Percentiles rank a stretch among this genome's conserved stretches.
These are phyloP conservation scores for Leptoxyphium fumago DNA, from an alignment of 2,329 filamentous ascomycete species.

Conservation along the genomic window DNA sequence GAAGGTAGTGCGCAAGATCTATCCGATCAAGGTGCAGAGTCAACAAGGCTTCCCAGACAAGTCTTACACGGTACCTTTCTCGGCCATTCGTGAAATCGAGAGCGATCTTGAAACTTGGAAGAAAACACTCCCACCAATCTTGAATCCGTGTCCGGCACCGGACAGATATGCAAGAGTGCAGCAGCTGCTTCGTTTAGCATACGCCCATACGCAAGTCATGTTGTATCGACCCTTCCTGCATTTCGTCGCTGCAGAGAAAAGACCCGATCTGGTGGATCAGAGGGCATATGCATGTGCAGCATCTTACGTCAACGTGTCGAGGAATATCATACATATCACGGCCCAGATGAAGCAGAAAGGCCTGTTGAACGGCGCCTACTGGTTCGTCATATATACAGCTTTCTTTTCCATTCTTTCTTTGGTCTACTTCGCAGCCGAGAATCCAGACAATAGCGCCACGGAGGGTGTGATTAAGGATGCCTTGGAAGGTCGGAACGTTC, in stretches of 20 bases:
- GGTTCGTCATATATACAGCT: constrained; percentile 75
- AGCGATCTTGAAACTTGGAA: constrained; percentile 49
- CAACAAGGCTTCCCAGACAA: constrained; percentile 25
- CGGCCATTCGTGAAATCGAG: constrained; percentile 50
- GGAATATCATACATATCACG: constrained; percentile 67
- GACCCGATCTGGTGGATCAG: constrained; percentile 47
- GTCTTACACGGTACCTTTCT: constrained; percentile 48
- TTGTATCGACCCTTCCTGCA: constrained; percentile 73
- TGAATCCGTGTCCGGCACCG: constrained; percentile 68
- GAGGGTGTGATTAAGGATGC: constrained; percentile 77
- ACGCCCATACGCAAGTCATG: constrained; percentile 69
- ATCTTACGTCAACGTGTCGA: constrained; percentile 49
- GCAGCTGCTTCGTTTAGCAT: constrained; percentile 64
- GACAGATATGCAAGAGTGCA: constrained; percentile 52
- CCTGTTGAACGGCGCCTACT: constrained; percentile 66
- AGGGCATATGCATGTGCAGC: constrained; percentile 63
- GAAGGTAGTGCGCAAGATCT: constrained; percentile 50
- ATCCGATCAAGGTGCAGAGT: constrained; percentile 41
- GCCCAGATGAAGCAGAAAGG: constrained; percentile 62
- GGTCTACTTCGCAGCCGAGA: constrained; percentile 67
- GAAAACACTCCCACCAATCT: constrained; percentile 53
- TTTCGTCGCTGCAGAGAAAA: constrained; percentile 52
- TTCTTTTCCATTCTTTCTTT: constrained; percentile 70
- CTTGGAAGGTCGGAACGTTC: constrained; percentile 66
- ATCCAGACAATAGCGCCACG: constrained; percentile 58